Evolutionary conservation across 23 red algal genomes (phyloP), one percentile per base, ranked within the genome.

Genomic region (Cyanidiococcus yangmingshanensis): DNA sequence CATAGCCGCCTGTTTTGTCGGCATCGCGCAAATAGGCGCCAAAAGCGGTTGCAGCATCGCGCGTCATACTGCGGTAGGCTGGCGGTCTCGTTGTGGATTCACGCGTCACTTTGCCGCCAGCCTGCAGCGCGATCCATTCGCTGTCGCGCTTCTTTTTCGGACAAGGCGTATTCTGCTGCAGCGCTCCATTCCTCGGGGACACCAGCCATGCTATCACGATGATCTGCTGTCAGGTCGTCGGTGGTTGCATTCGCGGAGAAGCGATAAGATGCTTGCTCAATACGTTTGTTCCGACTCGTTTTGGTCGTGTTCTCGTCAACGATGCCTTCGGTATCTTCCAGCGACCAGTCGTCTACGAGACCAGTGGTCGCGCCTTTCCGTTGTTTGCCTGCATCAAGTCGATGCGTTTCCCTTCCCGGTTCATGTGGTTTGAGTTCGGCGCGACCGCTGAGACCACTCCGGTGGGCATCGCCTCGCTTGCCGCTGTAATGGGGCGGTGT

Each of bases 21-120:
- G 27, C 63, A 29, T 71, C 63, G 12, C 27, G 63, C 7, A 35
- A 7, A 71, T 71, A 71, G 7, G 63, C 63, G 63, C 63, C 63
- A 71, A 71, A 71, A 25, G 32, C 63, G n/a, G 63, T 71, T 7
- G 63, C 63, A 17, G 63, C 32, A 35, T 71, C 63, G 7, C n/a
- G 21, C n/a, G 63, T 71, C n/a, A 25, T 25, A 29, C 63, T 30
- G 7, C 21, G 45, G 21, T 54, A 54, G 12, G 12, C 12, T 21
- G 45, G 45, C 7, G 45, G 45, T 21, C 45, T n/a, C n/a, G n/a
- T n/a, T n/a, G n/a, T n/a, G n/a, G n/a, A n/a, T n/a, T n/a, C n/a
- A n/a, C n/a, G n/a, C n/a, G n/a, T n/a, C n/a, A n/a, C n/a, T n/a
- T n/a, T n/a, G n/a, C n/a, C n/a, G n/a, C n/a, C n/a, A n/a, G n/a